Percentiles rank a stretch among this genome's conserved stretches.
These are phyloP conservation scores for Rhizopogon sp. DNA, from an alignment of 768 basidiomycete genomes.

Conservation along the genomic window DNA sequence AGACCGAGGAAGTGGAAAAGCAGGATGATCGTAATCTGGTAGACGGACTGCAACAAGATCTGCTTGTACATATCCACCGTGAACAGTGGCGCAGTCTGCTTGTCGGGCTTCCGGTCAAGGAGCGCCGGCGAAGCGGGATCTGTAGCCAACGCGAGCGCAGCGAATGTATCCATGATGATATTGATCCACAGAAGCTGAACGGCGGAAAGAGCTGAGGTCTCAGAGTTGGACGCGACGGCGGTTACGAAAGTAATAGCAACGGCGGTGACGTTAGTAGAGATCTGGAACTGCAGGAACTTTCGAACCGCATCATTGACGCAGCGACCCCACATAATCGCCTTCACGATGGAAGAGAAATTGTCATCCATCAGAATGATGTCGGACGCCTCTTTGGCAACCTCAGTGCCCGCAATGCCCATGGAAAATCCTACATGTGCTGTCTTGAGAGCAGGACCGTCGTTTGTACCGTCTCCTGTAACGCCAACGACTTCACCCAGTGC, in stretches of 20 bases:
- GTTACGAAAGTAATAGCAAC: slow-evolving; percentile 92
- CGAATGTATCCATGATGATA: slow-evolving; percentile 98
- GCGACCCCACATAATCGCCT: slow-evolving; percentile 98
- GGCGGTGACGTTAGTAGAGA: slow-evolving; percentile 92
- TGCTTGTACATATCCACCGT: slow-evolving; percentile 95
- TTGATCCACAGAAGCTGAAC: slow-evolving; percentile 99
- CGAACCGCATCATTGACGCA: slow-evolving; percentile 97
- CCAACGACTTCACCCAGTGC: slow-evolving; percentile 86
- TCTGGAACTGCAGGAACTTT: slow-evolving; percentile 96
- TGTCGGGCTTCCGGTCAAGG: slow-evolving; percentile 88
- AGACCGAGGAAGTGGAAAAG: slow-evolving; percentile 85
- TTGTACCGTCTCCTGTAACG: slow-evolving; percentile 97
- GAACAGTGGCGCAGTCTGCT: slow-evolving; percentile 85
- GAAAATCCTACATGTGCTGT: slow-evolving; percentile 96
- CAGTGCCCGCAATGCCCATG: slow-evolving; percentile 95
- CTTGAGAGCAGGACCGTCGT: slow-evolving; percentile 95
- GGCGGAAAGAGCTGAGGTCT: slow-evolving; percentile 85
- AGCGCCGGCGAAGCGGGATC: slow-evolving; percentile 83
- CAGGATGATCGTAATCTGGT: slow-evolving; percentile 79
- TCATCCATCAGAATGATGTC: slow-evolving; percentile 99
- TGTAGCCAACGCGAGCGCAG: slow-evolving; percentile 94
- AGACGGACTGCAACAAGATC: slow-evolving; percentile 84
- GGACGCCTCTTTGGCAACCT: slow-evolving; percentile 98
- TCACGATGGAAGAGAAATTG: slow-evolving; percentile 93
- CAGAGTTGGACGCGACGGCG: slow-evolving; percentile 72